Evolutionary conservation across 148 eudicot species (phyloP).

Genomic region (Linanthus parryae): DNA sequence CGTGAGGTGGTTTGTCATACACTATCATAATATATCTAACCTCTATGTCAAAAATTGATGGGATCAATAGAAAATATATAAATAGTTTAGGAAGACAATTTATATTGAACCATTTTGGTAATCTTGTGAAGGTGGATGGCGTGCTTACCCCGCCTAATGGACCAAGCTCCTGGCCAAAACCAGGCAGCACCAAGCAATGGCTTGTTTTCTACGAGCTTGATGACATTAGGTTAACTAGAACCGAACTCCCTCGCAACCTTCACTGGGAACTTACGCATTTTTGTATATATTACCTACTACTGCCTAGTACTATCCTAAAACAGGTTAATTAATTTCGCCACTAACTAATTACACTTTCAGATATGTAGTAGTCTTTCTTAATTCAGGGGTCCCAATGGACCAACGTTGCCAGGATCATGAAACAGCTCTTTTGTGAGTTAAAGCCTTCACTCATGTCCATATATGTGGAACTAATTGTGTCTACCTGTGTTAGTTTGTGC

Average conservation of each 20-base stretch:
- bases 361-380: neutral
- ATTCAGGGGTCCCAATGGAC: slow-evolving; percentile 87
- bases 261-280: too few relatives aligned
- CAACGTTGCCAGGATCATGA: slow-evolving; percentile 93
- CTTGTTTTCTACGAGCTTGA: slow-evolving; percentile 71
- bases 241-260: slow-evolving; percentile 94
- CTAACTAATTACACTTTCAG: neutral
- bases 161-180: slow-evolving; percentile 85
- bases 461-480: too few relatives aligned
- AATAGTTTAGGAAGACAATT: too few relatives aligned
- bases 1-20: too few relatives aligned
- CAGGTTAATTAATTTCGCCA: neutral
- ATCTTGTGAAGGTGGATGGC: slow-evolving; percentile 60
- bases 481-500: too few relatives aligned
- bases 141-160: slow-evolving; percentile 81
- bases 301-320: too few relatives aligned
- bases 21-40: too few relatives aligned
- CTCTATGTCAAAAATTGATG: too few relatives aligned
- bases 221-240: slow-evolving; percentile 59
- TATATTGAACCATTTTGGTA: too few relatives aligned
- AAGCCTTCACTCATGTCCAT: too few relatives aligned
- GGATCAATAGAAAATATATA: too few relatives aligned
- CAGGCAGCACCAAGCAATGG: slow-evolving; percentile 87
- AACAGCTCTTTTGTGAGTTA: slow-evolving; percentile 90
- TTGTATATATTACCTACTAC: too few relatives aligned